These are phyloP conservation scores for Tilletia caries DNA, from an alignment of 1,284 basidiomycete genomes.

Conservation along the genomic window DNA sequence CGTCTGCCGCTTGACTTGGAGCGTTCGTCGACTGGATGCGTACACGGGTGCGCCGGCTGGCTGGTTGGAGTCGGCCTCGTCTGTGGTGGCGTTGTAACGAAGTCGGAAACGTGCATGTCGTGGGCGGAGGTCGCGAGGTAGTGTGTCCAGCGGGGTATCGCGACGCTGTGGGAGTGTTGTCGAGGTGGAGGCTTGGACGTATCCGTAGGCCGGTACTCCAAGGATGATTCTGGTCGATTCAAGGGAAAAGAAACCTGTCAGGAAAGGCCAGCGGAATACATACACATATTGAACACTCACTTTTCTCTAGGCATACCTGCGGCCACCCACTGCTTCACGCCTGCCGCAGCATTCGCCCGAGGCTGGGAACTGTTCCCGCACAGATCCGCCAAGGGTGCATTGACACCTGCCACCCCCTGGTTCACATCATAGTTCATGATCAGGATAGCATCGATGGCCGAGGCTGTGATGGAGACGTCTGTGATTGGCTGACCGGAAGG, in stretches of 20 bases:
- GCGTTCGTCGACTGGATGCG: background rate
- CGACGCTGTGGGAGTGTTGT: conserved; percentile 18
- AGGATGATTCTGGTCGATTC: conserved; percentile 26
- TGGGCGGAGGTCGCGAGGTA: background rate
- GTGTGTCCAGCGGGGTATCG: background rate
- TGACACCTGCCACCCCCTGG: conserved; percentile 29
- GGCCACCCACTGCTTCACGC: conserved; percentile 37
- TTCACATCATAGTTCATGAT: conserved; percentile 50
- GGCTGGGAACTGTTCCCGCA: conserved; percentile 44
- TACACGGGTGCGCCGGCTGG: background rate
- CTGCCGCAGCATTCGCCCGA: conserved; percentile 33
- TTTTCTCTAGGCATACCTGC: conserved; percentile 45
- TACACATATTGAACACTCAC: background rate
- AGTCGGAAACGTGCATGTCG: background rate
- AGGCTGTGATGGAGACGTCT: conserved; percentile 31
- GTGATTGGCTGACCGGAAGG: conserved; percentile 30
- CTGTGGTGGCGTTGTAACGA: background rate
- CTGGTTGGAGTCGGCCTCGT: background rate
- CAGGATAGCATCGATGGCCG: conserved; percentile 37
- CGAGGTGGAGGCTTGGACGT: conserved; percentile 27
- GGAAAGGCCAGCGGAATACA: background rate
- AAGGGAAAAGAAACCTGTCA: background rate
- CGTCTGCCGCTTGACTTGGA: background rate
- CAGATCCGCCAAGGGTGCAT: conserved; percentile 43
- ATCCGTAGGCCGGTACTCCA: conserved; percentile 43